Evolutionary conservation across 129 eudicot genomes (phyloP), one percentile per base, ranked within the genome.

Genomic region (Helianthus tuberosus): DNA sequence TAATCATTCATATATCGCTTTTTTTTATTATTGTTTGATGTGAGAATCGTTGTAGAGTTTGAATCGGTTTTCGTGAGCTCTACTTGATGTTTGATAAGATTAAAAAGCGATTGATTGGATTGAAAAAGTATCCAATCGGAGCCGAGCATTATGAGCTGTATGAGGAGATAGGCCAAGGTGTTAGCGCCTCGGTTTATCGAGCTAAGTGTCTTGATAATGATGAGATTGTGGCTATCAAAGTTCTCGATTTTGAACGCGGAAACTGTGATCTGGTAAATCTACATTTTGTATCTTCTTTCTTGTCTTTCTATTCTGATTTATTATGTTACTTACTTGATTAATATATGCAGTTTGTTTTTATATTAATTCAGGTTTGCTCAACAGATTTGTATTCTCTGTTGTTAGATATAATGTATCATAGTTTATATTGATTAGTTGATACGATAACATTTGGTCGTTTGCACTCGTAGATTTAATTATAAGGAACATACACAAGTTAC

Each of bases 141-240:
- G 80, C 84, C 3, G 81, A 84, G 65, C 75, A 84, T 72, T 87
- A 87, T 68, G 82, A 61, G 58, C 69, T 87, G 74, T 81, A 67
- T 65, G 92, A 87, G 79, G 89, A 81, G 65, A 77, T 87, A 69
- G 92, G 92, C 5, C 79, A 81, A 72, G 92, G 92, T 25, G 92
- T 69, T 53, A 87, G 84, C 60, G 89, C 92, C 15, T 55, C 82
- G 3, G 92, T 87, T 67, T 71, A 66, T 72, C 76, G 84, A 47
- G 86, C 92, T 41, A 72, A 75, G 41, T 87, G 92, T 60, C 50
- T 74, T 23, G 82, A 79, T 8, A 77, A 75, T 64, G 59, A 84
- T 46, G 86, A 87, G 66, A 73, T 67, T 58, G 86, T 87, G 39
- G 92, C 92, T 16, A 72, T 87, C 83, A 87, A 87, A 65, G 80